Evolutionary conservation across 805 yeast species (phyloP).

Genomic region (Wickerhamiella musiphila): DNA sequence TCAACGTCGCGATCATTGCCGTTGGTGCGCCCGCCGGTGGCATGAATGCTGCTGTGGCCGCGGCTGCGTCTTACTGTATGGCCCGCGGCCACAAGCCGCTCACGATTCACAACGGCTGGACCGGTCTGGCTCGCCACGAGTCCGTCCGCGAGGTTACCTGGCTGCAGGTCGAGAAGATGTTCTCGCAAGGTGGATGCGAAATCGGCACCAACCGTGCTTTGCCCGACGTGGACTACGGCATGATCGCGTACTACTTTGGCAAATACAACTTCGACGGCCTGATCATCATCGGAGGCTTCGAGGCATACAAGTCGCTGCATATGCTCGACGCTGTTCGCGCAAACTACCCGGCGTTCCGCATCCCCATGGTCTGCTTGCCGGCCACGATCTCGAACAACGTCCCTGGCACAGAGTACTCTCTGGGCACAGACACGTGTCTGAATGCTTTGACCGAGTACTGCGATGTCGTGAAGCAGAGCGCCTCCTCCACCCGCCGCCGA

Average conservation of each 20-base stretch:
- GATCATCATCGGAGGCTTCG: slow-evolving; percentile 88
- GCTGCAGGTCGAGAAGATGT: slow-evolving; percentile 82
- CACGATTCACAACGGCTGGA: slow-evolving; percentile 86
- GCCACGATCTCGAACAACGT: slow-evolving; percentile 95
- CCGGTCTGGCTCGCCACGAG: slow-evolving; percentile 82
- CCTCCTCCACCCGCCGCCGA: slow-evolving; percentile 84
- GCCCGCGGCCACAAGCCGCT: slow-evolving; percentile 79
- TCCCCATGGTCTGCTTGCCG: slow-evolving; percentile 86
- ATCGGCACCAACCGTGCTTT: slow-evolving; percentile 87
- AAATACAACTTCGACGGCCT: slow-evolving; percentile 77
- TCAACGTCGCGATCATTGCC: slow-evolving; percentile 70
- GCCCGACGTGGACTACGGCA: slow-evolving; percentile 73
- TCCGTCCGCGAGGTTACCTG: slow-evolving; percentile 58
- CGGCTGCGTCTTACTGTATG: slow-evolving; percentile 79
- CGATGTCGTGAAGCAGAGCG: slow-evolving; percentile 87
- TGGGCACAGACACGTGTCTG: slow-evolving; percentile 92
- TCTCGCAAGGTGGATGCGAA: slow-evolving; percentile 82
- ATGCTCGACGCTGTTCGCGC: slow-evolving; percentile 63
- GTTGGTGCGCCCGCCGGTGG: slow-evolving; percentile 98
- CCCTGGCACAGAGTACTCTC: slow-evolving; percentile 95
- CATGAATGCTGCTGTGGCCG: slow-evolving; percentile 76
- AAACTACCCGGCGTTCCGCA: slow-evolving; percentile 76
- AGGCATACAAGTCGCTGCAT: slow-evolving; percentile 76
- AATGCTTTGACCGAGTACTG: slow-evolving; percentile 82
- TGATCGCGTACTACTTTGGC: slow-evolving; percentile 84